Base-by-base conservation (phyloP, 306 rosid species). In the Acmispon strigosus region DNA sequence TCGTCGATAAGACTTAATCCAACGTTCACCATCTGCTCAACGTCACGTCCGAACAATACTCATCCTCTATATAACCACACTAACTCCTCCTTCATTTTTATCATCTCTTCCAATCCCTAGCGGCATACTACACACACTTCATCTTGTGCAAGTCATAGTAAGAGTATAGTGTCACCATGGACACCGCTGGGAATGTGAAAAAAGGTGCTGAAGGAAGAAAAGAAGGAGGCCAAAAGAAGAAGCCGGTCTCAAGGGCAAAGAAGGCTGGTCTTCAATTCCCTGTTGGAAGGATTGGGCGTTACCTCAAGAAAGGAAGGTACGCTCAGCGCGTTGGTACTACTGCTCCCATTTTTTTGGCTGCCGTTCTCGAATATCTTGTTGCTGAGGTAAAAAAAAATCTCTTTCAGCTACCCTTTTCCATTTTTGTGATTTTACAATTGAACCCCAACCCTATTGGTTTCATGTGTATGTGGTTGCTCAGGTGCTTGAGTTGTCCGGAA, bases 401-500 rank as follows among this genome's bases (percentile, higher is more conserved):
- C 37, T 32, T 32, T 32, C 37, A 32, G 1, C 1, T 32, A 32
- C 5, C 0, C 34, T 5, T 32, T 32, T 32, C 0, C 0, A 32
- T 32, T 32, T 32, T 32, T 16, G 1, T 42, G n/a, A 42, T 13
- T 20, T 8, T 39, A 2, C 5, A 39, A 5, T 32, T 32, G 52
- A n/a, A 80, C 39, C 50, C 63, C 36, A 54, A 50, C 0, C 13
- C 12, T 7, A 12, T 52, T 18, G 10, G 4, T 2, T 50, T 52
- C 5, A 0, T 34, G 18, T 0, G 37, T 6, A 32, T 5, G 37
- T 32, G 37, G 37, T 1, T 15, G 7, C 15, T 42, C 20, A 92
- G 96, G 90, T 92, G 15, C 72, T 92, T 76, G 96, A 92, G 29
- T 80, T 92, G 77, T 96, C 98, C 34, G 98, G 98, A 52, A 89